phyloP scores from a whole-genome alignment of 202 grass and related monocot species.

The Musa balbisiana region DNA sequence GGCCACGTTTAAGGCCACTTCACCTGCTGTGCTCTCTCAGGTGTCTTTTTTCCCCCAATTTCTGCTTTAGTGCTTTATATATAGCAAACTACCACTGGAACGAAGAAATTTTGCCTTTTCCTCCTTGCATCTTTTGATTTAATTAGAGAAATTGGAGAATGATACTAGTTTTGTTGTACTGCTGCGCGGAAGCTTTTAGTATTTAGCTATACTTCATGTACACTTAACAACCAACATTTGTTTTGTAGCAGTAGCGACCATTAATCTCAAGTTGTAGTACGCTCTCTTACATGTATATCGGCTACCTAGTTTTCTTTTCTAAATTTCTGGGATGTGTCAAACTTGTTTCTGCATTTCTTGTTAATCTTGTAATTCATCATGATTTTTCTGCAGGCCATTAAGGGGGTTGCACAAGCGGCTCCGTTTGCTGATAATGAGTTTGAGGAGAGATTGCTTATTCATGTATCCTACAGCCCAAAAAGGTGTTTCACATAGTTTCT shows the following conservation, averaged over 20 bases:
- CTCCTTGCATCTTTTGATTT: not conserved
- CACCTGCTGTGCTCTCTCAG: constrained; percentile 53
- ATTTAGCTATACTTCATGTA: not conserved
- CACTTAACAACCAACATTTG: not conserved
- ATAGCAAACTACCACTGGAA: no score
- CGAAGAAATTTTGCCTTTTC: not conserved
- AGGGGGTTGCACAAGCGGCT: constrained; percentile 46
- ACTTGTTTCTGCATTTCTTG: not conserved
- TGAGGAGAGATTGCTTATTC: constrained; percentile 64
- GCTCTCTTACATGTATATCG: not conserved
- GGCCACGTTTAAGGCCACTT: constrained; percentile 62
- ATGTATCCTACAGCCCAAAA: constrained; percentile 79
- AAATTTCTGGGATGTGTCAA: not conserved
- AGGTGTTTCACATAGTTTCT: constrained; percentile 33
- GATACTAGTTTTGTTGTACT: not conserved
- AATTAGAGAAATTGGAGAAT: not conserved
- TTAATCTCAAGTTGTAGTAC: no score
- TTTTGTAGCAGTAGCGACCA: not conserved
- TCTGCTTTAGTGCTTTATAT: not conserved
- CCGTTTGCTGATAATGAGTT: constrained; percentile 41
- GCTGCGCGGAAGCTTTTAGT: not conserved
- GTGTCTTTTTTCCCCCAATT: constrained; percentile 5
- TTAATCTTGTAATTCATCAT: not conserved
- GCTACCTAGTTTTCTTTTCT: not conserved
- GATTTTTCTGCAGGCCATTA: constrained; percentile 47